Percentiles rank a stretch among this genome's conserved stretches.
Evolutionary conservation across 73 alveolate genomes (phyloP).

Genomic region (Paramecium pentaurelia): DNA sequence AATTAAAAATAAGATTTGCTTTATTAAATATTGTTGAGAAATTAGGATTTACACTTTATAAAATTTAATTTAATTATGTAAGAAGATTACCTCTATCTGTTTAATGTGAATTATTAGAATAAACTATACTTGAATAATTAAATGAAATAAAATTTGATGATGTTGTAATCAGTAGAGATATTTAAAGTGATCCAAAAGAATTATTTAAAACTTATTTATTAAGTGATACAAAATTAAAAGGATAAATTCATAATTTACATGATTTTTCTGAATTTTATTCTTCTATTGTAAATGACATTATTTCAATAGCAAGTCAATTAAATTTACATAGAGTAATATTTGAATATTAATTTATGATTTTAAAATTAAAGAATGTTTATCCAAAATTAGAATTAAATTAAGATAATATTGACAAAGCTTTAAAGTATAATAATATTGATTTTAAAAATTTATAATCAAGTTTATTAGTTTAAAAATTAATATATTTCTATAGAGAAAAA

Average conservation of each 20-base stretch:
- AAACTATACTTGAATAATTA: neutral
- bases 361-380: neutral
- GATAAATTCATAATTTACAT: neutral
- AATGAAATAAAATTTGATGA: neutral
- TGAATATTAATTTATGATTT: conserved; percentile 3
- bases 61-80: neutral
- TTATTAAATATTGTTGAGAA: neutral
- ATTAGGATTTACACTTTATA: neutral
- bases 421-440: neutral
- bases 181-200: neutral
- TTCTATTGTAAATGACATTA: neutral
- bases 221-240: conserved; percentile 8
- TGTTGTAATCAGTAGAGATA: neutral
- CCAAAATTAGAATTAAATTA: neutral
- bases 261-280: neutral
- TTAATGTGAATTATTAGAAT: neutral
- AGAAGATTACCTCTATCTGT: neutral
- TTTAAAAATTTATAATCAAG: neutral
- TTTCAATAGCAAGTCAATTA: neutral
- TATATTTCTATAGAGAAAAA: neutral
- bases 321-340: neutral
- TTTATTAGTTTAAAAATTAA: neutral
- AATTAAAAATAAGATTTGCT: neutral
- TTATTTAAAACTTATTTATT: conserved; percentile 4
- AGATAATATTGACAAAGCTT: neutral